Evolutionary conservation across 164 flowering plant species (phyloP).

Genomic region (Santalum album): DNA sequence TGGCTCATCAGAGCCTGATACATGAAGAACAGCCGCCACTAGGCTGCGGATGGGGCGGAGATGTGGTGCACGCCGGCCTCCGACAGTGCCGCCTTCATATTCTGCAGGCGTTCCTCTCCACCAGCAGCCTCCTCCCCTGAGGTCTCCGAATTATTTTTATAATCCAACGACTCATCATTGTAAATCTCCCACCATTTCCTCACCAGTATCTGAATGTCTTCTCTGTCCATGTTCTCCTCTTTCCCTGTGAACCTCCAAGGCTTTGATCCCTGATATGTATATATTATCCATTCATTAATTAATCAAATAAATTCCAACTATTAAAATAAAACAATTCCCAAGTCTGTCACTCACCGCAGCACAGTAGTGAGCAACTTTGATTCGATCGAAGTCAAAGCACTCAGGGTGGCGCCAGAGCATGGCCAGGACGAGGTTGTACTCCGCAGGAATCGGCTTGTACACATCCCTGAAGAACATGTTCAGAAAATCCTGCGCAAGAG

Average conservation of each 20-base stretch:
- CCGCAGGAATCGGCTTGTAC: slow-evolving; percentile 42
- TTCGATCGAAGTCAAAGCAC: slow-evolving; percentile 29
- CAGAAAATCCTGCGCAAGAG: slow-evolving; percentile 47
- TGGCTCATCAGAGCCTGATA: too few species aligned
- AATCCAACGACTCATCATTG: slow-evolving; percentile 33
- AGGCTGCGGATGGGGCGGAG: slow-evolving; percentile 34
- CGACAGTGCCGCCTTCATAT: slow-evolving; percentile 6
- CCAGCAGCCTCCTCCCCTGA: neutral
- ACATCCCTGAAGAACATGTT: slow-evolving; percentile 50
- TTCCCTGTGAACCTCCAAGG: slow-evolving; percentile 58
- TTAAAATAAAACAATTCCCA: neutral
- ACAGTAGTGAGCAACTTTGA: slow-evolving; percentile 58
- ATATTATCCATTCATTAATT: neutral
- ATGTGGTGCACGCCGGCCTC: slow-evolving; percentile 13
- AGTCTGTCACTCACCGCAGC: slow-evolving; percentile 32
- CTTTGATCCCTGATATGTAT: slow-evolving; percentile 32
- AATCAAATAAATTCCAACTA: neutral
- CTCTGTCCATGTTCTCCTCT: slow-evolving; percentile 52
- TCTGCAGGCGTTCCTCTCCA: neutral
- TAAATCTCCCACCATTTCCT: slow-evolving; percentile 51
- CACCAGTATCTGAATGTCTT: slow-evolving; percentile 42
- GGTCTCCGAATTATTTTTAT: too few species aligned
- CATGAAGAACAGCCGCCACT: neutral
- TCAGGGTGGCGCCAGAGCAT: slow-evolving; percentile 64
- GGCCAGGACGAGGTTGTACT: slow-evolving; percentile 46